Conservation (phyloP, 768 basidiomycete species). For the Kwoniella europaea region DNA sequence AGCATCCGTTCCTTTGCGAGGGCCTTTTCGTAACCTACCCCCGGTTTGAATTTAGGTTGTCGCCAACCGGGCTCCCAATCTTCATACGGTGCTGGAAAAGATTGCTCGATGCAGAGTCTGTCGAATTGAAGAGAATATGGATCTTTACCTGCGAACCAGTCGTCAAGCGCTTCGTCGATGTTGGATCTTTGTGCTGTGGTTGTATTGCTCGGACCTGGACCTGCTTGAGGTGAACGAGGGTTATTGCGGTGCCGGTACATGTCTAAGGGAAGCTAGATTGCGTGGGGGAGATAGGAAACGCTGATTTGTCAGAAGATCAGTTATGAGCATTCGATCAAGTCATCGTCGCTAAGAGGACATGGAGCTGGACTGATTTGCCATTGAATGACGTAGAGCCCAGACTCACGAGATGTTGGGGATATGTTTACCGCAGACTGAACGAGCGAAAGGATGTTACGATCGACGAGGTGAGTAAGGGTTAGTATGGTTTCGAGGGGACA, state of each 20-base stretch:
- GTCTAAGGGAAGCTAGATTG: not conserved
- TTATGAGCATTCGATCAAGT: no score
- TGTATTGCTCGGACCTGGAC: not conserved
- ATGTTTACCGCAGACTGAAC: no score
- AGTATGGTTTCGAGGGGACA: no score
- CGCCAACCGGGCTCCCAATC: not conserved
- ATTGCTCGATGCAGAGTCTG: not conserved
- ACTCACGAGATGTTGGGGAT: no score
- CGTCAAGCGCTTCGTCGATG: not conserved
- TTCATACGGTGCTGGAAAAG: not conserved
- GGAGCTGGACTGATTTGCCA: no score
- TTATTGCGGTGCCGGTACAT: not conserved
- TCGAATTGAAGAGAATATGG: not conserved
- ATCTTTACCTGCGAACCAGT: not conserved
- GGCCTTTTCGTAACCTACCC: conserved; percentile 7
- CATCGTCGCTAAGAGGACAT: no score
- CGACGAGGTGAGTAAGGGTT: no score
- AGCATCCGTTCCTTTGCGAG: conserved; percentile 18
- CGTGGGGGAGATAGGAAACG: no score
- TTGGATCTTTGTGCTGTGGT: not conserved
- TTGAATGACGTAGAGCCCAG: no score
- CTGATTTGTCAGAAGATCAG: no score
- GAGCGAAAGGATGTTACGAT: no score
- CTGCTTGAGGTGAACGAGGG: not conserved
- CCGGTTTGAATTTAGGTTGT: conserved; percentile 23